Evolutionary conservation across 129 eudicot genomes (phyloP), one percentile per base, ranked within the genome.

Genomic region (Solidago caesia): DNA sequence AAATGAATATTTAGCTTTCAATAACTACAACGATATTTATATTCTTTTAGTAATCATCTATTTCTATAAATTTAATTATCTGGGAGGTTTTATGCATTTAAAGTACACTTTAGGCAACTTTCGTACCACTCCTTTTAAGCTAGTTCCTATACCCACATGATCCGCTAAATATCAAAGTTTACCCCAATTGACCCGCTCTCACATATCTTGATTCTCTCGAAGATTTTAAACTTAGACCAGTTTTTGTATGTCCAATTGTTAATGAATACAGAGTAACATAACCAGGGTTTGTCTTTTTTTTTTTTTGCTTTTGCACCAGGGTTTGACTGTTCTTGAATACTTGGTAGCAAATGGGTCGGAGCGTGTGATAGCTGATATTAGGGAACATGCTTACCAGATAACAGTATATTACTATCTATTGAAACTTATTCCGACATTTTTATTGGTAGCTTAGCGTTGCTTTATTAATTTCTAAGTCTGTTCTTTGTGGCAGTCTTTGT

Each of bases 341-440:
- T 84, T 95, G 85, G 96, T 95, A 67, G 99, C 97, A 25, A 81
- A 91, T 75, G 97, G 99, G 52, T 95, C 99, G 13, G 99, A 95
- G 80, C 97, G 99, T 70, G 92, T 87, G 58, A 95, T 89, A 71
- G 96, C 91, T 61, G 99, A 95, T 44, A 89, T 95, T 73, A 91
- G 83, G 73, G 99, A 91, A 82, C 97, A 89, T 75, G 83, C 91
- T n/a, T 89, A 92, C 80, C 97, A 92, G 75, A 87, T 92, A 77
- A 89, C 91, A 27, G 97, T 92, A 73, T 75, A 66, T 68, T 77
- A 77, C 76, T 77, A 75, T 59, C 65, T 74, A 25, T 57, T 59
- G 5, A 47, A 66, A 46, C 55, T 82, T 47, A 61, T 64, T 51
- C 51, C 69, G 39, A 33, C 7, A 63, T 60, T 73, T 16, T 12